These are phyloP conservation scores for Lignosus rhinocerotis DNA, from an alignment of 1,284 basidiomycete genomes.

Conservation along the genomic window DNA sequence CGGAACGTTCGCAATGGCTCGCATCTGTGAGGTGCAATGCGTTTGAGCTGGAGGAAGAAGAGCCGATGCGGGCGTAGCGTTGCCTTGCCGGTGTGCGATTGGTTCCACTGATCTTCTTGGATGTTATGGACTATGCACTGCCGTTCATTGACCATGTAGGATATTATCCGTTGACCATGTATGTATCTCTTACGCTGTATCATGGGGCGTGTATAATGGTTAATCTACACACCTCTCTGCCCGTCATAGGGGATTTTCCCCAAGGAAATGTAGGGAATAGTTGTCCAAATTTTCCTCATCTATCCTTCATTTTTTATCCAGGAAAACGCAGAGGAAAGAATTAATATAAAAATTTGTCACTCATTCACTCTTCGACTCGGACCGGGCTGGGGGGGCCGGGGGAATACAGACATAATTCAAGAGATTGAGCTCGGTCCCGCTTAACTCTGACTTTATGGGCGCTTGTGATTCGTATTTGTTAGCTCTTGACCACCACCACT, in stretches of 20 bases:
- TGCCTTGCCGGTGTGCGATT: not conserved
- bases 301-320: too few relatives aligned
- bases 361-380: too few relatives aligned
- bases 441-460: not conserved
- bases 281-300: too few relatives aligned
- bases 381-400: too few relatives aligned
- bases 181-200: conserved; percentile 11
- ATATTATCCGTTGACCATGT: conserved; percentile 3
- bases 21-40: conserved; percentile 45
- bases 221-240: too few relatives aligned
- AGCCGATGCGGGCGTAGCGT: not conserved
- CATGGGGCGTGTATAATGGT: not conserved
- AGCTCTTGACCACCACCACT: not conserved
- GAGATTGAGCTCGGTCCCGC: too few relatives aligned
- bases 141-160: not conserved
- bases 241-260: too few relatives aligned
- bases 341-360: too few relatives aligned
- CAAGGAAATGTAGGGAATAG: too few relatives aligned
- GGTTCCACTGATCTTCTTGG: not conserved
- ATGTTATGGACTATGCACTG: not conserved
- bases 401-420: too few relatives aligned
- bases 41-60: conserved; percentile 42
- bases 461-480: not conserved
- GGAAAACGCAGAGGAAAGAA: too few relatives aligned
- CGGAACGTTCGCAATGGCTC: conserved; percentile 46